A percentile compares a stretch with the other conserved stretches of the same genome.
These are phyloP conservation scores for Magnusiomyces magnusii DNA, from an alignment of 1,139 yeast species.

Conservation along the genomic window DNA sequence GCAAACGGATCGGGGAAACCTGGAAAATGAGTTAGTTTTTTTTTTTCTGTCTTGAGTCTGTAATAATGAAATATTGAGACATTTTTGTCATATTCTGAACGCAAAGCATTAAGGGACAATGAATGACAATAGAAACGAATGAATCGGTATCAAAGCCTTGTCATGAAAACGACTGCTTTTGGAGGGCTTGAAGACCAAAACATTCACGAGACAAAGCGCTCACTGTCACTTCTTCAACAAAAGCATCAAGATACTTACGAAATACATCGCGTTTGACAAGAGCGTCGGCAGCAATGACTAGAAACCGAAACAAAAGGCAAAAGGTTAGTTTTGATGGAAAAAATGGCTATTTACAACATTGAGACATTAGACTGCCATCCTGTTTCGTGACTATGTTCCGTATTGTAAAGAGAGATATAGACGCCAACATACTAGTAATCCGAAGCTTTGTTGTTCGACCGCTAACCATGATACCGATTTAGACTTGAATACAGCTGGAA, in stretches of 20 bases:
- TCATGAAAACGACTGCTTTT: too few relatives aligned
- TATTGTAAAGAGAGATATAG: not conserved
- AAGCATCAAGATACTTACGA: constrained; percentile 41
- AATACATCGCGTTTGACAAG: constrained; percentile 92
- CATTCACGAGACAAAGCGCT: too few relatives aligned
- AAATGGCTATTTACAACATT: too few relatives aligned
- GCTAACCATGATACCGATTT: not conserved
- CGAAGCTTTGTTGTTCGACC: constrained; percentile 11
- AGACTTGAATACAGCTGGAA: not conserved
- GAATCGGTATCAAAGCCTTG: too few relatives aligned
- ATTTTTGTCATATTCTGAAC: too few relatives aligned
- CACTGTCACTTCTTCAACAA: too few relatives aligned
- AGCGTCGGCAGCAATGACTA: constrained; percentile 90
- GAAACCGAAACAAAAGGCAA: not conserved
- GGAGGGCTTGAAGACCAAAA: too few relatives aligned
- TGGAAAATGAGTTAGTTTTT: too few relatives aligned
- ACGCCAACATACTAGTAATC: constrained; percentile 14
- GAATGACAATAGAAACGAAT: too few relatives aligned
- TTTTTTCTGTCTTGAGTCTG: not conserved
- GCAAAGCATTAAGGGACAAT: not conserved
- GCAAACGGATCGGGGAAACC: constrained; percentile 91
- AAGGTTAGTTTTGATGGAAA: not conserved
- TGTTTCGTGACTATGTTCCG: too few relatives aligned
- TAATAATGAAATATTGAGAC: not conserved
- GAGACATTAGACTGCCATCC: too few relatives aligned